phyloP scores from a whole-genome alignment of 176 grass and related monocot species.

The Hordeum marinum region DNA sequence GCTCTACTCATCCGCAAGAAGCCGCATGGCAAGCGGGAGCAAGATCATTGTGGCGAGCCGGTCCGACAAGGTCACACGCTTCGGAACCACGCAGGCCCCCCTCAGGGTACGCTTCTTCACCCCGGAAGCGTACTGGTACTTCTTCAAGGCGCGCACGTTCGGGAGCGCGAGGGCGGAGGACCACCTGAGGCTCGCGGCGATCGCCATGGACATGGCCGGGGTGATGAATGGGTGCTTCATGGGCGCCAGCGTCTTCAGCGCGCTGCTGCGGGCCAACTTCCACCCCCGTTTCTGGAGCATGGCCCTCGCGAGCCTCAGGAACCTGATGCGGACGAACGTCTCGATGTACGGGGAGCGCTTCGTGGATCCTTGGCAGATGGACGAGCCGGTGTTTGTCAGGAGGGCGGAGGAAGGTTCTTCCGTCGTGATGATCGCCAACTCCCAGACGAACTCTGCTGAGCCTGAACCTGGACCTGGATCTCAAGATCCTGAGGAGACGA shows the following conservation, averaged over 20 bases:
- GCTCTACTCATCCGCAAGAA: background rate
- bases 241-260: background rate
- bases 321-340: too few relatives aligned
- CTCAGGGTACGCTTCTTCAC: background rate
- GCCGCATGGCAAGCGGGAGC: background rate
- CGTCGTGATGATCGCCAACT: too few relatives aligned
- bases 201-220: background rate
- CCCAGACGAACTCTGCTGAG: too few relatives aligned
- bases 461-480: too few relatives aligned
- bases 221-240: background rate
- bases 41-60: background rate
- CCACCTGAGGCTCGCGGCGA: background rate
- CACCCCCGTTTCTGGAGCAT: background rate
- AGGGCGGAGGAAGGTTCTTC: too few relatives aligned
- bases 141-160: conserved; percentile 7
- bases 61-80: background rate
- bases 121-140: background rate
- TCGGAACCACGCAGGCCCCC: background rate
- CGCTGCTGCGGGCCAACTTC: background rate
- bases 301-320: too few relatives aligned
- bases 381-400: too few relatives aligned
- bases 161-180: background rate
- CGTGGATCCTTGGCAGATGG: too few relatives aligned
- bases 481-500: too few relatives aligned
- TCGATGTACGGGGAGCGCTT: too few relatives aligned